phyloP scores from a whole-genome alignment of 768 basidiomycete species.

The Naganishia vishniacii region DNA sequence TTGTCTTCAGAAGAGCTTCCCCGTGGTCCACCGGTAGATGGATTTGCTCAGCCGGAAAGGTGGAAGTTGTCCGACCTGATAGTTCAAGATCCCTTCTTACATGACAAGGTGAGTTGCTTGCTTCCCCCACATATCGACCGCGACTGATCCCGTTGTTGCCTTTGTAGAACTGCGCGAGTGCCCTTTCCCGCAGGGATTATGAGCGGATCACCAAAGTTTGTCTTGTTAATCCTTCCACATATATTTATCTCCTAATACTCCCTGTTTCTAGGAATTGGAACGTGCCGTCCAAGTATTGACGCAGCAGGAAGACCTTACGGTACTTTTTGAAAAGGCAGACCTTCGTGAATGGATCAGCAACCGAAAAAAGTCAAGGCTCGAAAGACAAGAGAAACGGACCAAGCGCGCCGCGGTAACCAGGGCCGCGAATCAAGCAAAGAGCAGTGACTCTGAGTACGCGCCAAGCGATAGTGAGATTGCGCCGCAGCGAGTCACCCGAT shows the following conservation, averaged over 20 bases:
- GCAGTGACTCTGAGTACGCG: too few relatives aligned
- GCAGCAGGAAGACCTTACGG: background rate
- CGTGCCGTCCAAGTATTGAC: background rate
- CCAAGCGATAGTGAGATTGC: too few relatives aligned
- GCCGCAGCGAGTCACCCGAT: too few relatives aligned
- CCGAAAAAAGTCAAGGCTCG: background rate
- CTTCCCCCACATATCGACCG: too few relatives aligned
- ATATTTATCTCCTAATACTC: background rate
- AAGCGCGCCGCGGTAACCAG: background rate
- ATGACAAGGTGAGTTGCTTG: slow-evolving; percentile 40
- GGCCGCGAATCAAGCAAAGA: too few relatives aligned
- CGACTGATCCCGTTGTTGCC: background rate
- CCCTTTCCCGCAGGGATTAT: background rate
- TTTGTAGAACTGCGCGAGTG: slow-evolving; percentile 4
- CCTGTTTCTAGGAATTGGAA: background rate
- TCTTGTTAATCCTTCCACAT: background rate
- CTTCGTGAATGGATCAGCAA: background rate
- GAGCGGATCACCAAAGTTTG: background rate
- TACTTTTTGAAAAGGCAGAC: slow-evolving; percentile 4
- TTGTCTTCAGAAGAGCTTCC: background rate
- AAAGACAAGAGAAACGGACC: background rate
- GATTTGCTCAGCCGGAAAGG: slow-evolving; percentile 36
- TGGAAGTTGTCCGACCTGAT: slow-evolving; percentile 39
- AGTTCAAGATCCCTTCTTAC: slow-evolving; percentile 47
- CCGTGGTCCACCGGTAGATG: slow-evolving; percentile 2